Evolutionary conservation across 257 asterid species (phyloP), one percentile per base, ranked within the genome.

Genomic region (Penstemon davidsonii): DNA sequence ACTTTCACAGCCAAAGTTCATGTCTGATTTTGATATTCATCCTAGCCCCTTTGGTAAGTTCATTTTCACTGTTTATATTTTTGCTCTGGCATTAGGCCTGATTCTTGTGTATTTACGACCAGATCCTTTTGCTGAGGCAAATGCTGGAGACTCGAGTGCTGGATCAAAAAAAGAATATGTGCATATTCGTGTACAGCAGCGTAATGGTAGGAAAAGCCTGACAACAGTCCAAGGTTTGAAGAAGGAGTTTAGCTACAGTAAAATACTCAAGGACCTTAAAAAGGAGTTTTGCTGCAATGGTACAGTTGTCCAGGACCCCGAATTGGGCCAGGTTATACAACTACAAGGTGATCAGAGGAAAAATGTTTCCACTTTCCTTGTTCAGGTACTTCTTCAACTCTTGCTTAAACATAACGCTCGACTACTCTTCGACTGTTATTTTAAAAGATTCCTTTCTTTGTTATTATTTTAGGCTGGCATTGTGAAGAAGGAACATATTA

Each of bases 231-330:
- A 88, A 50, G 96, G 96, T 5, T 78, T 91, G 85, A 83, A 57
- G 54, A 85, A 78, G 69, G 91, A 88, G 5, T 84, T 76, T 81
- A 91, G 92, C 84, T 86, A 86, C 87, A 89, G 83, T 40, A 91
- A 81, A 79, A 91, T 91, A 64, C 88, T 91, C 2, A 91, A 83
- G 55, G 86, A 82, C 55, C 82, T 91, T 59, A 91, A 91, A 47
- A 91, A 91, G 53, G 96, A 86, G 15, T 91, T 88, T 63, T 86
- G 96, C 69, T 91, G 97, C 85, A 88, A 91, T 81, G 97, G 96
- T 43, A 86, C 82, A 68, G 97, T 91, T 12, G 97, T 91, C 4
- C 89, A 80, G 53, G 97, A 91, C 73, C 88, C 85, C 55, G 88
- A 91, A 71, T 84, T 86, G 41, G 95, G 96, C 5, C 86, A 90